Conservation (phyloP, 148 eudicot species). For the Selenicereus undatus region DNA sequence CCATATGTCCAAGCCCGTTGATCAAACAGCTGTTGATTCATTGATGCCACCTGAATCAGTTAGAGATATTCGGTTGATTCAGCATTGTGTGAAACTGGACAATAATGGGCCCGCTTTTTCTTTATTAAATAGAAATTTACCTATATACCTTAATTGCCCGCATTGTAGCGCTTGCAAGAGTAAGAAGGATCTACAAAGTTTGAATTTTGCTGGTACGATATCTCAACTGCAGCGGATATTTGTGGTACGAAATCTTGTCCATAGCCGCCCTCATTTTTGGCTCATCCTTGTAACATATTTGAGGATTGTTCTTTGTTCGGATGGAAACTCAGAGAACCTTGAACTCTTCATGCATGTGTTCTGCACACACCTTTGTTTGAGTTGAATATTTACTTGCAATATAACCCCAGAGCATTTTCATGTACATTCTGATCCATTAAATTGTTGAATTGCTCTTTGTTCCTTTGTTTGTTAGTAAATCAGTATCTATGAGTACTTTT, state of each 20-base stretch:
- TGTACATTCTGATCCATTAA: background rate
- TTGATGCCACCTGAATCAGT: conserved; percentile 27
- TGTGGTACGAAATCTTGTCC: conserved; percentile 53
- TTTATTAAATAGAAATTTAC: conserved; percentile 64
- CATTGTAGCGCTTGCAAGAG: conserved; percentile 58
- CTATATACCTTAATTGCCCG: conserved; percentile 78
- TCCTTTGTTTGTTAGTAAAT: background rate
- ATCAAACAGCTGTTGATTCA: conserved; percentile 32
- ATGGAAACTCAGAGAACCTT: background rate
- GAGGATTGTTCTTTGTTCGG: background rate
- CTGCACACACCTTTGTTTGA: background rate
- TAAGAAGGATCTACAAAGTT: conserved; percentile 48
- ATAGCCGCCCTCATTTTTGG: background rate
- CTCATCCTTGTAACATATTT: background rate
- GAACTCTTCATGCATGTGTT: conserved; percentile 7
- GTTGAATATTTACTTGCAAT: background rate
- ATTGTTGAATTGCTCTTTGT: background rate
- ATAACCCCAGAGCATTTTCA: no score
- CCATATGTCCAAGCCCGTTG: conserved; percentile 29
- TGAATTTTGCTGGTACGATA: conserved; percentile 69
- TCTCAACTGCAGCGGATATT: conserved; percentile 95
- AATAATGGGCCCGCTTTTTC: conserved; percentile 63
- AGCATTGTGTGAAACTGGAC: conserved; percentile 40
- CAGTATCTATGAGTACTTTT: background rate
- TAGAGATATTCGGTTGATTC: conserved; percentile 41